A percentile compares a stretch with the other conserved stretches of the same genome.
phyloP scores from a whole-genome alignment of 208 protist species.

The Trypanosoma scelopori region DNA sequence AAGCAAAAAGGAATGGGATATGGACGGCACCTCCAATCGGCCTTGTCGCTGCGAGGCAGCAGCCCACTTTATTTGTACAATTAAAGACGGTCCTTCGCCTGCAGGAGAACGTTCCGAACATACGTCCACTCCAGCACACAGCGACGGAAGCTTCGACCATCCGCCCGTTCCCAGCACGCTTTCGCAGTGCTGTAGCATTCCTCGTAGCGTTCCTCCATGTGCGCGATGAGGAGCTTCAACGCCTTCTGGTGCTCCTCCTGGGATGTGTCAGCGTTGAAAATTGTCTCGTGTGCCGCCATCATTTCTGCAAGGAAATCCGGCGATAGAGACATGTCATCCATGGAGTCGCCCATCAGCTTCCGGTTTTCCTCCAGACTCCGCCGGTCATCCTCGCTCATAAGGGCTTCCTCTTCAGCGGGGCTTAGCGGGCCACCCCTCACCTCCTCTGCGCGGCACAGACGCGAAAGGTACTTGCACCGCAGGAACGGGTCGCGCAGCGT shows the following conservation, averaged over 20 bases:
- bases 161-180: slow-evolving; percentile 37
- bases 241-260: slow-evolving; percentile 39
- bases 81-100: slow-evolving; percentile 63
- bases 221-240: slow-evolving; percentile 52
- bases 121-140: slow-evolving; percentile 81
- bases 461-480: slow-evolving; percentile 79
- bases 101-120: slow-evolving; percentile 57
- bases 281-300: slow-evolving; percentile 69
- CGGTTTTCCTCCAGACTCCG: slow-evolving; percentile 15
- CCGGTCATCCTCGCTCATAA: slow-evolving; percentile 59
- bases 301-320: slow-evolving; percentile 78
- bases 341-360: slow-evolving; percentile 30
- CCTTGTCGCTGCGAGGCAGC: no score
- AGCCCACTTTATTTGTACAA: not conserved
- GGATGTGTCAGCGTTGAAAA: slow-evolving; percentile 53
- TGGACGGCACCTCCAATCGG: no score
- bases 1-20: not conserved
- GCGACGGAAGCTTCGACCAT: slow-evolving; percentile 41
- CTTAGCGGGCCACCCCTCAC: slow-evolving; percentile 46
- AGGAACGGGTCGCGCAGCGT: slow-evolving; percentile 64
- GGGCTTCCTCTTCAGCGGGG: slow-evolving; percentile 54
- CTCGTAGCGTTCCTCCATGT: slow-evolving; percentile 66
- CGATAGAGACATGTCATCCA: slow-evolving; percentile 32
- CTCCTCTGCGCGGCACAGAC: slow-evolving; percentile 41
- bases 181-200: slow-evolving; percentile 50